Evolutionary conservation across 2,329 filamentous ascomycete genomes (phyloP), one percentile per base, ranked within the genome.

Genomic region (Arthrocladium fulminans): DNA sequence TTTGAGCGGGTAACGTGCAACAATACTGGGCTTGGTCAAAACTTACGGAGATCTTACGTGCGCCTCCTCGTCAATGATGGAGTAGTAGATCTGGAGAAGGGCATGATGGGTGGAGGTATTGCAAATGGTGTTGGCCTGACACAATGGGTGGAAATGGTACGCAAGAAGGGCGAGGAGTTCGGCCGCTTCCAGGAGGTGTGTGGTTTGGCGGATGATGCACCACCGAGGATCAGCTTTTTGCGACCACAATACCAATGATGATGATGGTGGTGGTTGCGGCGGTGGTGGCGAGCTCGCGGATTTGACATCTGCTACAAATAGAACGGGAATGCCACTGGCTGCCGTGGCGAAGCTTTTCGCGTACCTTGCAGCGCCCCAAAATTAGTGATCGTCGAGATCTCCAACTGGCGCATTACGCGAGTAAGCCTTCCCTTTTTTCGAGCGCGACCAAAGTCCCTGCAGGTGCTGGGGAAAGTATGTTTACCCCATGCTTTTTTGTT

Each of bases 21-120:
- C 13, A 44, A 44, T 29, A 48, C 30, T 15, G 44, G 25, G 3
- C 40, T 46, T 17, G 49, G 48, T 15, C 39, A 48, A 13, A 38
- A 48, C 8, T 45, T 53, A 3, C 51, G 62, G 1, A 58, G 63
- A 3, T 42, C 51, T 3, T 77, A 68, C 51, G 64, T 80, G 19
- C 69, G 76, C 15, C 58, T 80, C 50, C 76, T 75, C 39, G 69
- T 80, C 57, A 80, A 80, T 55, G 77, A 80, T 55, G 74, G 71
- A 7, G 70, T 78, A 23, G 69, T 76, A 1, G 66, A 69, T 2
- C 56, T 79, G 2, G 46, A 51, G 4, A 38, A 49, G 13, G 22
- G 50, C 15, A 42, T 39, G 7, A 13, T 35, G 19, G 45, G 34
- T 39, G 35, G 34, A 25, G 38, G 50, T 8, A 38, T 56, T 67